Base-by-base conservation (phyloP, 1,284 basidiomycete genomes). In the Puccinia hordei region DNA sequence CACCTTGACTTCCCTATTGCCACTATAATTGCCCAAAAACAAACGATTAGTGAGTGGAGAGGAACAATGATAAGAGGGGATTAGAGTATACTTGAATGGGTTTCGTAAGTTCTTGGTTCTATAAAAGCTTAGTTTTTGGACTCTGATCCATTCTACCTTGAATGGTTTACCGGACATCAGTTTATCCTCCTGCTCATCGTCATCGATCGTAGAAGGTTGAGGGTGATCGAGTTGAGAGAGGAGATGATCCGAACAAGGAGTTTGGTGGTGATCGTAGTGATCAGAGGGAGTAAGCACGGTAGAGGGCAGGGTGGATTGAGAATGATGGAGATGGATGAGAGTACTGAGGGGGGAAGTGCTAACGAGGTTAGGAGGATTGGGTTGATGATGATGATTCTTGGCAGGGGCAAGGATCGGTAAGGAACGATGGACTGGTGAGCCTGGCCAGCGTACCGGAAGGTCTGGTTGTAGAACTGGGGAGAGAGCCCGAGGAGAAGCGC, bases 1-100 rank as follows among this genome's bases (percentile, higher is more conserved):
- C 69, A 85, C 82, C 73, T 85, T 85, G 75, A 85, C 82, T 69
- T 85, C 84, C 3, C 83, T 49, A 17, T 49, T 49, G 8, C 46
- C 46, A 49, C 46, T 49, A 49, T 10, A 49, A 5, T 2, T 15
- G 17, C 10, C 6, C 46, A 49, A 8, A 13, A 13, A 10, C 10
- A 49, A 17, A 10, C 46, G 35, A 17, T 19, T 9, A 13, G 27
- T 30, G 27, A 35, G 38, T 8, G 49, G 8, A 30, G 30, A n/a
- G 30, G 5, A 13, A 49, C 3, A 30, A n/a, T n/a, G n/a, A n/a
- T n/a, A 5, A 65, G 33, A 35, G 35, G 35, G 61, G 33, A 19
- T 19, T 35, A n/a, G n/a, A n/a, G n/a, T n/a, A n/a, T 35, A 77
- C 75, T 77, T 77, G 75, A 77, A 77, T 9, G 75, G 75, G 51